Evolutionary conservation across 805 yeast species (phyloP).

Genomic region (Candida krabiensis): DNA sequence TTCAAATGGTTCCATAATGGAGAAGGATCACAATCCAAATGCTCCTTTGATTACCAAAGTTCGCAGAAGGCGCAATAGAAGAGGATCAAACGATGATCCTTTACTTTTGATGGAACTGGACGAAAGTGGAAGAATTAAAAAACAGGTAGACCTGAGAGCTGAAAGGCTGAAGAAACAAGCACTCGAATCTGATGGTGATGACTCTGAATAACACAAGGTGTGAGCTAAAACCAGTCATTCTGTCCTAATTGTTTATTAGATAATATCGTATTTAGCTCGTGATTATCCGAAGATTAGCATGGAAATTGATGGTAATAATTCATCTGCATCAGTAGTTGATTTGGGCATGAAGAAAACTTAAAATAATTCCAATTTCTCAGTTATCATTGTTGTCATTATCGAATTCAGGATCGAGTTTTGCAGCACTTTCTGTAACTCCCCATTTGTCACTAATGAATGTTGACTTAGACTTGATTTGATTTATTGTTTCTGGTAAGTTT

Average conservation of each 20-base stretch:
- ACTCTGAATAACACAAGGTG: constrained; percentile 5
- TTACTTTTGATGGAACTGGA: constrained; percentile 14
- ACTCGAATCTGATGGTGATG: constrained; percentile 6
- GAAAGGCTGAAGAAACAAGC: not conserved
- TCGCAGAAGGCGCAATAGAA: constrained; percentile 7
- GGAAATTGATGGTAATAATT: too few species aligned
- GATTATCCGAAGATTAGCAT: too few species aligned
- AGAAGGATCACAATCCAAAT: too few species aligned
- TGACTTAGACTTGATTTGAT: constrained; percentile 26
- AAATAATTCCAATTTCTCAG: too few species aligned
- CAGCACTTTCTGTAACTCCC: constrained; percentile 36
- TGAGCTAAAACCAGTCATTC: too few species aligned
- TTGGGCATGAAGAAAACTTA: too few species aligned
- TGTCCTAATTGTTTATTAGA: too few species aligned
- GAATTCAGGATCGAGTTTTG: constrained; percentile 31
- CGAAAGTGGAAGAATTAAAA: constrained; percentile 7
- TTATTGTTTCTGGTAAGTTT: constrained; percentile 28
- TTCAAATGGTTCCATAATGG: too few species aligned
- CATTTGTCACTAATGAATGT: constrained; percentile 33
- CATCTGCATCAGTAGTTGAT: too few species aligned
- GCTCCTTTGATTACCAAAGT: too few species aligned
- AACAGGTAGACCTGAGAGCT: constrained; percentile 9
- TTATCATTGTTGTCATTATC: constrained; percentile 20
- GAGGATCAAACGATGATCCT: not conserved
- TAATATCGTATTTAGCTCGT: too few species aligned